Percentiles rank a stretch among this genome's conserved stretches.
These are phyloP conservation scores for Byssoonygena ceratinophila DNA, from an alignment of 2,329 filamentous ascomycete species.

Conservation along the genomic window DNA sequence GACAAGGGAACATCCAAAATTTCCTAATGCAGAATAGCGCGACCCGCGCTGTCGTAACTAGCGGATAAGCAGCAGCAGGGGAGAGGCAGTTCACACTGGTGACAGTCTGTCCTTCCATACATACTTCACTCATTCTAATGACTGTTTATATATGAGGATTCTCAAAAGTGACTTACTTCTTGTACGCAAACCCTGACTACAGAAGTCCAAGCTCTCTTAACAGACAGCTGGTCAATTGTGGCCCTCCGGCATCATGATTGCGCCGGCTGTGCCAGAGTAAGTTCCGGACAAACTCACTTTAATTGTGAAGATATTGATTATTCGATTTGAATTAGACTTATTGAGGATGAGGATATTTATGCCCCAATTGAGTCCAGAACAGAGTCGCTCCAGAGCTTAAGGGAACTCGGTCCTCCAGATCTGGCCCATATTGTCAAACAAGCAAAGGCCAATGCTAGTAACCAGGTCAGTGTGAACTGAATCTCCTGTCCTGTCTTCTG, in stretches of 20 bases:
- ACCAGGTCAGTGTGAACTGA: conserved; percentile 39
- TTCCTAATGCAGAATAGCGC: conserved; percentile 10
- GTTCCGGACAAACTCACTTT: conserved; percentile 23
- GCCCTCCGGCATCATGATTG: conserved; percentile 49
- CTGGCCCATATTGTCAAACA: conserved; percentile 88
- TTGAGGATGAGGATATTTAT: conserved; percentile 78
- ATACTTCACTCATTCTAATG: background rate
- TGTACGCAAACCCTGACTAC: background rate
- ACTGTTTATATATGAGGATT: background rate
- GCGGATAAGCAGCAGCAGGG: background rate
- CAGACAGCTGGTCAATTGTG: background rate
- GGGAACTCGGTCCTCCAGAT: conserved; percentile 91
- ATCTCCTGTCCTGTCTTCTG: conserved; percentile 5
- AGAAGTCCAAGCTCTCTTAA: background rate
- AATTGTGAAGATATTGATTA: background rate
- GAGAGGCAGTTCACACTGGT: background rate
- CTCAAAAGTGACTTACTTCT: background rate
- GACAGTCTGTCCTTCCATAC: background rate
- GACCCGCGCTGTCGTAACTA: background rate
- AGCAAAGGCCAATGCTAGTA: conserved; percentile 47
- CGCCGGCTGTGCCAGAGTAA: conserved; percentile 66
- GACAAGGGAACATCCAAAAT: background rate
- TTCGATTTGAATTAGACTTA: conserved; percentile 52
- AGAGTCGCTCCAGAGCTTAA: conserved; percentile 71
- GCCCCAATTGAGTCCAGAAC: conserved; percentile 84